These are phyloP conservation scores for Pseudohalonectria lignicola DNA, from an alignment of 2,329 filamentous ascomycete genomes.

Conservation along the genomic window DNA sequence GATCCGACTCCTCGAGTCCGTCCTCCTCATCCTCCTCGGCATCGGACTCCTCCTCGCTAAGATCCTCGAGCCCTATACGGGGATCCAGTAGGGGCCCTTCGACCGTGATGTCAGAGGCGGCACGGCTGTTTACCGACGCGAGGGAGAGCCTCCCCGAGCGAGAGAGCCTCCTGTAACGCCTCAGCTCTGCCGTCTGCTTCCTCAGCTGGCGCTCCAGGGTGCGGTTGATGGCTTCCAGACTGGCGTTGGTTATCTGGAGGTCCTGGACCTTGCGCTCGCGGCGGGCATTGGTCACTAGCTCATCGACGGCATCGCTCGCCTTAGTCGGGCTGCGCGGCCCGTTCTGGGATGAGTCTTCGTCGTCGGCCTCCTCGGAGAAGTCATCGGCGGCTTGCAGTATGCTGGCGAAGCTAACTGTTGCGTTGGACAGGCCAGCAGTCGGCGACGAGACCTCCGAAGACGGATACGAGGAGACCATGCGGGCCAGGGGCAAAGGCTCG, in stretches of 20 bases:
- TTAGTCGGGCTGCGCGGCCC: conserved; percentile 47
- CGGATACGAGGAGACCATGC: conserved; percentile 10
- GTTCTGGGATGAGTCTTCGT: conserved; percentile 17
- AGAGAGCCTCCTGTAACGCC: conserved; percentile 76
- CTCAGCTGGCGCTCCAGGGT: conserved; percentile 84
- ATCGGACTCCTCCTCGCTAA: conserved; percentile 32
- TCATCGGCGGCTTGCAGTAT: conserved; percentile 47
- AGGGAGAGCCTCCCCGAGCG: conserved; percentile 66
- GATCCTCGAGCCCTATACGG: conserved; percentile 34
- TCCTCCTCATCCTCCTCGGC: conserved; percentile 30
- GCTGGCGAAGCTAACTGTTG: conserved; percentile 32
- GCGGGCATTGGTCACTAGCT: conserved; percentile 77
- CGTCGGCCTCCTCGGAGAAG: conserved; percentile 16
- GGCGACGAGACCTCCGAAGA: conserved; percentile 24
- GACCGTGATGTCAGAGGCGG: conserved; percentile 29
- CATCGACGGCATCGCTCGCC: conserved; percentile 46
- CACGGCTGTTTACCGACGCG: conserved; percentile 30
- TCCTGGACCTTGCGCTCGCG: conserved; percentile 92
- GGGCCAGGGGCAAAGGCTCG: neutral
- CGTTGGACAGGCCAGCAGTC: neutral
- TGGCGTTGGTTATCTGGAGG: conserved; percentile 92
- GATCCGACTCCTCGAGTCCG: conserved; percentile 33
- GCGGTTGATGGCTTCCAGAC: conserved; percentile 86
- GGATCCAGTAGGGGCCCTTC: conserved; percentile 27
- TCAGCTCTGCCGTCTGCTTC: conserved; percentile 80